These are phyloP conservation scores for Silene latifolia DNA, from an alignment of 148 eudicot species.

Conservation along the genomic window DNA sequence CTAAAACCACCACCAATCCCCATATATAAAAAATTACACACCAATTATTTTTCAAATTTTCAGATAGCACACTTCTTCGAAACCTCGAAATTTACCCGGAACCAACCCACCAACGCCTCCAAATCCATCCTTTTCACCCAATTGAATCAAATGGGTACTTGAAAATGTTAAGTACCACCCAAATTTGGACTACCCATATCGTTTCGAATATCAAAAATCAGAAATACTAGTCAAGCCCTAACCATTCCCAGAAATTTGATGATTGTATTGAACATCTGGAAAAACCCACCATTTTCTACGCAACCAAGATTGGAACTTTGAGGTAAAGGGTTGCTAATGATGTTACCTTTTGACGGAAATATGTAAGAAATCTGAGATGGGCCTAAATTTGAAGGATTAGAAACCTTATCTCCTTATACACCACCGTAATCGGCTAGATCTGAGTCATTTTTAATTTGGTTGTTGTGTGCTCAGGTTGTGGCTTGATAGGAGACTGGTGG, in stretches of 20 bases:
- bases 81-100: constrained; percentile 37
- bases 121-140: constrained; percentile 31
- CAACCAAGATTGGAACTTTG: constrained; percentile 38
- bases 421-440: no score
- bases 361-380: constrained; percentile 40
- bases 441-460: no score
- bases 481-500: no score
- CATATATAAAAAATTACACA: no score
- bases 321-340: constrained; percentile 33
- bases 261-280: constrained; percentile 13
- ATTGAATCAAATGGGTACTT: constrained; percentile 47
- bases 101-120: constrained; percentile 22
- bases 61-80: constrained; percentile 39
- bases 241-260: constrained; percentile 23
- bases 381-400: constrained; percentile 38
- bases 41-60: no score
- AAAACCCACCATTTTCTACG: constrained; percentile 37
- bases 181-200: constrained; percentile 48
- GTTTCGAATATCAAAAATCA: no score
- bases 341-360: constrained; percentile 33
- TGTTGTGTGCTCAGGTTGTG: no score
- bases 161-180: constrained; percentile 33
- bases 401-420: no score
- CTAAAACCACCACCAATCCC: no score
- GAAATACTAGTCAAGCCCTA: no score